Percentiles rank a stretch among this genome's conserved stretches.
phyloP scores from a whole-genome alignment of 345 rosid species.

The Sisymbrium altissimum region DNA sequence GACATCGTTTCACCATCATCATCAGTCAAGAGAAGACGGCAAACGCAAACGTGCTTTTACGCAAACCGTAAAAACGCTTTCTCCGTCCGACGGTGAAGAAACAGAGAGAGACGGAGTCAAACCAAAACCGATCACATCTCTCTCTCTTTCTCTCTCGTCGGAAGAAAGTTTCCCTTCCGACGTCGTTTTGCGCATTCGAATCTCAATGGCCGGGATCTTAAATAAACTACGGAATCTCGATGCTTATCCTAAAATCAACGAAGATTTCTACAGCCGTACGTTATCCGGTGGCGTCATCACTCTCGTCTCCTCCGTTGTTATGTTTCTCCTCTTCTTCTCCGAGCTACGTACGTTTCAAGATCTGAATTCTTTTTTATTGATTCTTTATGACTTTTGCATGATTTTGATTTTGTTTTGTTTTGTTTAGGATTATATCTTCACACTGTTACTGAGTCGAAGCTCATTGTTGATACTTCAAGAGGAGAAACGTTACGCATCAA shows the following conservation, averaged over 20 bases:
- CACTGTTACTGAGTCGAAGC: conserved; percentile 84
- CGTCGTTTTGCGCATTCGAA: not conserved
- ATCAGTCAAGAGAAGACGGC: no score
- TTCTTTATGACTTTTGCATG: not conserved
- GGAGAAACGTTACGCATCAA: conserved; percentile 87
- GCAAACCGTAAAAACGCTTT: no score
- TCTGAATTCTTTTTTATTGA: not conserved
- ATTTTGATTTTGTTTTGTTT: not conserved
- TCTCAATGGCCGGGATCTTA: conserved; percentile 65
- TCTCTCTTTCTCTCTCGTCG: conserved; percentile 4
- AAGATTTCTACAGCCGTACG: conserved; percentile 95
- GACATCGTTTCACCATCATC: no score
- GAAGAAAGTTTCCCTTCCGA: conserved; percentile 7
- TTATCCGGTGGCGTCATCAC: conserved; percentile 95
- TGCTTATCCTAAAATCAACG: conserved; percentile 94
- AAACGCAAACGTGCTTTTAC: no score
- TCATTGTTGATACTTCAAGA: conserved; percentile 92
- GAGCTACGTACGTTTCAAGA: conserved; percentile 70
- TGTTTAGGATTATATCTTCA: conserved; percentile 75
- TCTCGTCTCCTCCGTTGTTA: conserved; percentile 76
- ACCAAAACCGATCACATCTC: not conserved
- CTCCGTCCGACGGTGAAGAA: no score
- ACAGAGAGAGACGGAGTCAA: no score
- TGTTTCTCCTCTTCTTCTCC: conserved; percentile 93
- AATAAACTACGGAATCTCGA: conserved; percentile 77